These are phyloP conservation scores for Cercis canadensis DNA, from an alignment of 306 rosid species.

Conservation along the genomic window DNA sequence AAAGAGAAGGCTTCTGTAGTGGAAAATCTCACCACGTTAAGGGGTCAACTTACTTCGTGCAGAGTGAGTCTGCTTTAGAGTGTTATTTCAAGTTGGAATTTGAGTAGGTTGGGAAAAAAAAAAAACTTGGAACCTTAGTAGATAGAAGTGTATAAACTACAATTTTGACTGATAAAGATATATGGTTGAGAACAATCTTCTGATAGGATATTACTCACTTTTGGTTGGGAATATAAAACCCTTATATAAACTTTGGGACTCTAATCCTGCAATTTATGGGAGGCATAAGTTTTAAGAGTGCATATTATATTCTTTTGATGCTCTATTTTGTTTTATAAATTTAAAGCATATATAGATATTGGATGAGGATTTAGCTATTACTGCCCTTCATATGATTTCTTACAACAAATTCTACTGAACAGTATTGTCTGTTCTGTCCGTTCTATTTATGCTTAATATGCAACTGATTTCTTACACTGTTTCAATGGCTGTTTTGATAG, in stretches of 20 bases:
- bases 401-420: neutral
- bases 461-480: constrained; percentile 20
- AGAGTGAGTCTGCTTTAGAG: constrained; percentile 62
- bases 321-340: no score
- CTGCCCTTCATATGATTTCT: constrained; percentile 4
- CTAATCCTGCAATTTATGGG: no score
- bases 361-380: no score
- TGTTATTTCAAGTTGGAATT: constrained; percentile 26
- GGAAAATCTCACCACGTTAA: constrained; percentile 78
- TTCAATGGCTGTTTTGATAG: constrained; percentile 49
- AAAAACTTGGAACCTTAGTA: constrained; percentile 21
- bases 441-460: constrained; percentile 11
- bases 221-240: no score
- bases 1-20: constrained; percentile 78
- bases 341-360: no score
- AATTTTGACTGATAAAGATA: neutral
- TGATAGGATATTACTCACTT: no score
- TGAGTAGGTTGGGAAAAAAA: constrained; percentile 13
- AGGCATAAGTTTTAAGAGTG: no score
- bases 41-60: constrained; percentile 82
- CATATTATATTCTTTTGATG: no score
- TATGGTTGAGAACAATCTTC: no score
- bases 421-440: constrained; percentile 17
- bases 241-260: no score
- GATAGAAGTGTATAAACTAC: neutral